Evolutionary conservation across 208 protist species (phyloP).

Genomic region (Acanthamoeba polyphaga): DNA sequence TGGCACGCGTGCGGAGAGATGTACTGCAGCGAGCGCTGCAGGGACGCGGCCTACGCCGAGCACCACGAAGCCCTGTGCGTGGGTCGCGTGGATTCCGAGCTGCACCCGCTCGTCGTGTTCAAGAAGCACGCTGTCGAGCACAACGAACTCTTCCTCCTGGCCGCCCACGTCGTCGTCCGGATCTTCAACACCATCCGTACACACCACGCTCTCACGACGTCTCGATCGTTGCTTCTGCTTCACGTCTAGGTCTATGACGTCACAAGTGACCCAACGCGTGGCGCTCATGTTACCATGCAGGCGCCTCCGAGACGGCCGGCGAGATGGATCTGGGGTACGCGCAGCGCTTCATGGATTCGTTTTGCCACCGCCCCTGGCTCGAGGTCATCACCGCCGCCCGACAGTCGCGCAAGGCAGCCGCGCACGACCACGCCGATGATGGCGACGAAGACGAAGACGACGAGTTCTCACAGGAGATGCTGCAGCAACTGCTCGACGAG

Average conservation of each 20-base stretch:
- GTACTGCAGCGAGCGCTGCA: conserved; percentile 31
- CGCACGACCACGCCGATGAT: background rate
- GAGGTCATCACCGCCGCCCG: conserved; percentile 11
- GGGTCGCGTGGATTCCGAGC: conserved; percentile 6
- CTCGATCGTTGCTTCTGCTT: background rate
- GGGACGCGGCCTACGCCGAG: conserved; percentile 23
- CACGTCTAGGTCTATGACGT: too few species aligned
- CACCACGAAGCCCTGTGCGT: conserved; percentile 38
- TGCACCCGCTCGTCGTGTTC: conserved; percentile 27
- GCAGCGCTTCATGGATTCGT: conserved; percentile 7
- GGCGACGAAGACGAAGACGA: background rate
- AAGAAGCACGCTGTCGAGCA: conserved; percentile 17
- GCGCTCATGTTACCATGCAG: background rate
- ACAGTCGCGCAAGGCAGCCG: background rate
- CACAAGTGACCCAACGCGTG: too few species aligned
- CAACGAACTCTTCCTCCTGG: conserved; percentile 42
- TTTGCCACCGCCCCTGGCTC: conserved; percentile 12
- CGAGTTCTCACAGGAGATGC: background rate
- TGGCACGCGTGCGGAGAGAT: conserved; percentile 38
- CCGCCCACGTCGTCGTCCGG: conserved; percentile 5
- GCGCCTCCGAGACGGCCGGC: background rate
- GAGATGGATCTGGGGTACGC: background rate
- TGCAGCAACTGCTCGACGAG: conserved; percentile 2
- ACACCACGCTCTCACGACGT: background rate
- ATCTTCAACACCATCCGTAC: conserved; percentile 27